phyloP scores from a whole-genome alignment of 2,329 filamentous ascomycete species.

The Nigrograna mackinnonii region DNA sequence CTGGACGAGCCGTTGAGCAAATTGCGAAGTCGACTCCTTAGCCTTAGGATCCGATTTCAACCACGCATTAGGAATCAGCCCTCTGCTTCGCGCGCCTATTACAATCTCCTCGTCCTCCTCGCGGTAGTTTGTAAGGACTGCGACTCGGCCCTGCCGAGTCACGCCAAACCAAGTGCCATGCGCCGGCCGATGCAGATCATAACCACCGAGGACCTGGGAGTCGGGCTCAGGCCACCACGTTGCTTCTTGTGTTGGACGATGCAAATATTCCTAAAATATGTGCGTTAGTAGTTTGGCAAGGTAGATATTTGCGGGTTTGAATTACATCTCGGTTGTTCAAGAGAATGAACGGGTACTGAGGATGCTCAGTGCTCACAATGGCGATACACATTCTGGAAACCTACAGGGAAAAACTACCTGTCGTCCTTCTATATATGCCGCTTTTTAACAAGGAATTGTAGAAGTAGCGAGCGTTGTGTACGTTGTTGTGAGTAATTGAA shows the following conservation, averaged over 20 bases:
- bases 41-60: slow-evolving; percentile 46
- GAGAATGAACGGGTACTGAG: slow-evolving; percentile 54
- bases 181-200: slow-evolving; percentile 62
- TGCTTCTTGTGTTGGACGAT: slow-evolving; percentile 62
- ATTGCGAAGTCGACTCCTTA: slow-evolving; percentile 51
- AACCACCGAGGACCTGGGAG: slow-evolving; percentile 61
- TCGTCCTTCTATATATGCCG: slow-evolving; percentile 4
- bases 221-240: slow-evolving; percentile 63
- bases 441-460: slow-evolving; percentile 16
- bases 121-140: slow-evolving; percentile 67
- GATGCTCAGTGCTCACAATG: slow-evolving; percentile 52
- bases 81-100: slow-evolving; percentile 55
- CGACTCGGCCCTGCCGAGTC: slow-evolving; percentile 62
- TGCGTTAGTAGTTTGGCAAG: slow-evolving; percentile 8
- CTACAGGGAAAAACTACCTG: slow-evolving; percentile 1
- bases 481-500: no score
- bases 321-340: slow-evolving; percentile 54
- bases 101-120: slow-evolving; percentile 52
- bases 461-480: no score
- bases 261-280: slow-evolving; percentile 61
- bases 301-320: not conserved
- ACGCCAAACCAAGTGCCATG: slow-evolving; percentile 69
- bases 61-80: slow-evolving; percentile 64
- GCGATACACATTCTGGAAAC: slow-evolving; percentile 52
- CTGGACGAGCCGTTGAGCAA: slow-evolving; percentile 58